Percentiles rank a stretch among this genome's conserved stretches.
Evolutionary conservation across 176 grass and related monocot genomes (phyloP).

Genomic region (Saccharum spontaneum): DNA sequence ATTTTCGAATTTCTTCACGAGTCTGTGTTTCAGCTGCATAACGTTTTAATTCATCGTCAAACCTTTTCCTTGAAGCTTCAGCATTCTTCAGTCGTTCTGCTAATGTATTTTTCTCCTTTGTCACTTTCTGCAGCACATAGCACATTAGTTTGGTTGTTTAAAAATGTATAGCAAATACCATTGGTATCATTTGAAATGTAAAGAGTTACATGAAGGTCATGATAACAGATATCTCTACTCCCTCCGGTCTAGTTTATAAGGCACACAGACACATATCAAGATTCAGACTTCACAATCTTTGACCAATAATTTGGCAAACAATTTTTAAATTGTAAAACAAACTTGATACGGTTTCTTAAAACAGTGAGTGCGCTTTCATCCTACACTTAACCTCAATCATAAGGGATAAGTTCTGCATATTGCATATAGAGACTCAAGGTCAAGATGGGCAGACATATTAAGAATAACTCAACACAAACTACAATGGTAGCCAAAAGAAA

Average conservation of each 20-base stretch:
- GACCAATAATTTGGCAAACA: background rate
- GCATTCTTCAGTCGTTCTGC: conserved; percentile 75
- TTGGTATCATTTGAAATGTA: conserved; percentile 25
- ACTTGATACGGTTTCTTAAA: background rate
- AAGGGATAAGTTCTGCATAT: conserved; percentile 15
- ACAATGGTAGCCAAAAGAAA: no score
- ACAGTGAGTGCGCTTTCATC: background rate
- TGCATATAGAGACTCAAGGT: background rate
- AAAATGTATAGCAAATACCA: conserved; percentile 16
- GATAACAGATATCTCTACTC: background rate
- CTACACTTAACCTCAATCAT: background rate
- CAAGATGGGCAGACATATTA: background rate
- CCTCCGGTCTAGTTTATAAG: background rate
- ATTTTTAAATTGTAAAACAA: background rate
- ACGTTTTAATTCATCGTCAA: conserved; percentile 87
- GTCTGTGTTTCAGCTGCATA: conserved; percentile 68
- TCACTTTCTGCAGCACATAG: conserved; percentile 64
- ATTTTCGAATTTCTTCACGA: conserved; percentile 63
- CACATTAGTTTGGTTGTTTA: conserved; percentile 18
- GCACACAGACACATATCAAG: background rate
- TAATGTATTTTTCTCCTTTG: conserved; percentile 84
- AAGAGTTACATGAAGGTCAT: conserved; percentile 22
- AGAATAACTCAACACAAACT: conserved; percentile 5
- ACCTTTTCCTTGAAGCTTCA: conserved; percentile 74
- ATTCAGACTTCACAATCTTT: background rate